Conservation (phyloP, 805 yeast genomes). For the Candida broadrunensis region DNA sequence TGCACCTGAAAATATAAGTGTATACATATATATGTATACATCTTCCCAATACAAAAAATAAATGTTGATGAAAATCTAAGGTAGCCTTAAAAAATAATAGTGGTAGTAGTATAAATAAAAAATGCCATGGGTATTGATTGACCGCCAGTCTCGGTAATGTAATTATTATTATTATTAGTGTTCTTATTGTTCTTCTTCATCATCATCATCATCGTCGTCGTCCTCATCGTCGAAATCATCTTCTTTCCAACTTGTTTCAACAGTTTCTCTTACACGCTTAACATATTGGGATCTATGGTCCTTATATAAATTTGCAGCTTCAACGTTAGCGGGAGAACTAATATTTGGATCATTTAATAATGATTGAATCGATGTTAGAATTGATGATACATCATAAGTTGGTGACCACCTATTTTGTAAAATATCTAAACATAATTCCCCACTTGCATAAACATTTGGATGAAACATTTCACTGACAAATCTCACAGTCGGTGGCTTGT, state of each 20-base stretch:
- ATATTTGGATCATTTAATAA: conserved; percentile 94
- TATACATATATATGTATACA: too few species aligned
- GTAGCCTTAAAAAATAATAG: too few species aligned
- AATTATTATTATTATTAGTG: too few species aligned
- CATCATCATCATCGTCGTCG: conserved; percentile 36
- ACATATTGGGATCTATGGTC: conserved; percentile 93
- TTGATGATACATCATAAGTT: conserved; percentile 94
- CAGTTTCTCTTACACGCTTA: conserved; percentile 90
- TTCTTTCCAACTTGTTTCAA: conserved; percentile 91
- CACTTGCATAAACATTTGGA: conserved; percentile 94
- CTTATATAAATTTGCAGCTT: conserved; percentile 92
- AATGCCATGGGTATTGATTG: not conserved
- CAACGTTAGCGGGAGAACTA: conserved; percentile 95
- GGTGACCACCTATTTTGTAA: conserved; percentile 98
- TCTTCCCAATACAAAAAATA: too few species aligned
- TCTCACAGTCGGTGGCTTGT: conserved; percentile 91
- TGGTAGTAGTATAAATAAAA: too few species aligned
- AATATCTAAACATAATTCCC: conserved; percentile 94
- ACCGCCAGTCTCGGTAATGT: too few species aligned
- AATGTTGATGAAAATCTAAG: too few species aligned
- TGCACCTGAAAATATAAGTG: not conserved
- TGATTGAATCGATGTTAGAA: conserved; percentile 88
- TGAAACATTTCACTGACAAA: conserved; percentile 95
- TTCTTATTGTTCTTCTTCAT: conserved; percentile 16
- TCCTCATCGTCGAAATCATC: conserved; percentile 62